Evolutionary conservation across 2,329 filamentous ascomycete species (phyloP), one percentile per base, ranked within the genome.

Genomic region (Neonectria hederae): DNA sequence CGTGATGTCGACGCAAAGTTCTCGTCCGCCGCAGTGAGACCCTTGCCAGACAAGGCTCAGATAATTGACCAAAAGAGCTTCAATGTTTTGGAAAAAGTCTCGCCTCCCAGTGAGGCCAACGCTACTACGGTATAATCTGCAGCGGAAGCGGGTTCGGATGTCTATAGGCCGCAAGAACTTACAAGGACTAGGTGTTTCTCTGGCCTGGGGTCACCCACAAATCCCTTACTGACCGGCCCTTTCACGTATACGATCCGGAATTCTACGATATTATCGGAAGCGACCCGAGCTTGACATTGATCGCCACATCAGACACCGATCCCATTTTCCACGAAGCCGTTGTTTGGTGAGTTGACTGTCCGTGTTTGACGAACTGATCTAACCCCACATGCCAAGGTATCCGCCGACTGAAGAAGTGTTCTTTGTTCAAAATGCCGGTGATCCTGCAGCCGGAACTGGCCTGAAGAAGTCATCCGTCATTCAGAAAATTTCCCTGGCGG

Each of bases 261-360:
- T 88, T 88, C 59, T 77, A 79, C 53, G 76, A 82, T 26, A 77
- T 88, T 10, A 80, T 88, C 22, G 86, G 86, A 5, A 30, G 71
- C 0, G 76, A 82, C 2, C 84, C 86, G 0, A 82, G 82, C 0
- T 71, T 87, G 65, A 85, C 85, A 1, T 73, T 86, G 19, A 79
- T 86, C 7, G 83, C 83, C 1, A 76, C 80, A 4, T 78, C 81
- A 0, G 80, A 76, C 0, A 75, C 72, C 0, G 78, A 86, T 52
- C 84, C 83, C 0, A 69, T 85, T 5, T 88, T 86, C 46, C 86
- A 88, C 56, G 86, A 88, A 69, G 86, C 85, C 10, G 83, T 85
- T 11, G 80, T 86, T 0, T 88, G 84, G 83, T 72, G 42, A 13
- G 69, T 65, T 2, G 0, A 8, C 1, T 3, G 2, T 19, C 14